Percentiles rank a stretch among this genome's conserved stretches.
Evolutionary conservation across 2,329 filamentous ascomycete species (phyloP).

Genomic region (Colletotrichum limetticola): DNA sequence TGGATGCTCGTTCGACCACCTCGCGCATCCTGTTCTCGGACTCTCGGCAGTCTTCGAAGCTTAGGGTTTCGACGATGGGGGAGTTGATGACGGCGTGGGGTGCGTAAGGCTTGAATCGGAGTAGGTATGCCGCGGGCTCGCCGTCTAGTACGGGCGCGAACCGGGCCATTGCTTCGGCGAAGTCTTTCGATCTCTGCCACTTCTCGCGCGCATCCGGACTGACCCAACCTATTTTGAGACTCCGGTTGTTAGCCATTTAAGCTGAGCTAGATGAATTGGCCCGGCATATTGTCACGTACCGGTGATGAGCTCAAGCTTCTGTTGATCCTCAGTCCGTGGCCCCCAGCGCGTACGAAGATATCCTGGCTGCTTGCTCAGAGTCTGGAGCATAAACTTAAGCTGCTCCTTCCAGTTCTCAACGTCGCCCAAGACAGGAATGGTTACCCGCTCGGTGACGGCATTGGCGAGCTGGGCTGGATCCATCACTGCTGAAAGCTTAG

Average conservation of each 20-base stretch:
- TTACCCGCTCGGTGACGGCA: conserved; percentile 36
- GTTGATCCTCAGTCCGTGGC: conserved; percentile 40
- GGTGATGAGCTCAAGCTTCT: conserved; percentile 42
- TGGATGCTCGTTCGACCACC: conserved; percentile 36
- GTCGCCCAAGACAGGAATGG: conserved; percentile 39
- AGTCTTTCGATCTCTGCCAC: conserved; percentile 37
- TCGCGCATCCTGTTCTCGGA: conserved; percentile 46
- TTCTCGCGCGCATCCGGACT: conserved; percentile 36
- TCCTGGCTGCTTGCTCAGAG: conserved; percentile 41
- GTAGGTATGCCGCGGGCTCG: conserved; percentile 37
- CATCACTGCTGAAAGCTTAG: conserved; percentile 8
- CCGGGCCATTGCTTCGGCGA: conserved; percentile 33
- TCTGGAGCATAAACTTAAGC: conserved; percentile 42
- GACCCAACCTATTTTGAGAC: conserved; percentile 38
- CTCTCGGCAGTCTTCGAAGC: conserved; percentile 53
- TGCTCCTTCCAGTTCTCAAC: conserved; percentile 43
- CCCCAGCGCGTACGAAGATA: conserved; percentile 44
- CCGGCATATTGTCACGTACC: conserved; percentile 30
- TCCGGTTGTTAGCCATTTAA: conserved; percentile 4
- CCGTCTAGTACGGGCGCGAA: conserved; percentile 38
- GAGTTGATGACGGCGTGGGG: conserved; percentile 43
- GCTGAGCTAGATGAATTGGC: background rate
- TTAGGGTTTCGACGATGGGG: conserved; percentile 49
- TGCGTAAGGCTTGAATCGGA: conserved; percentile 42
- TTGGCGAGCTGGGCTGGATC: conserved; percentile 31